Base-by-base conservation (phyloP, 352 stramenopile species). In the Phytophthora podocarpi region DNA sequence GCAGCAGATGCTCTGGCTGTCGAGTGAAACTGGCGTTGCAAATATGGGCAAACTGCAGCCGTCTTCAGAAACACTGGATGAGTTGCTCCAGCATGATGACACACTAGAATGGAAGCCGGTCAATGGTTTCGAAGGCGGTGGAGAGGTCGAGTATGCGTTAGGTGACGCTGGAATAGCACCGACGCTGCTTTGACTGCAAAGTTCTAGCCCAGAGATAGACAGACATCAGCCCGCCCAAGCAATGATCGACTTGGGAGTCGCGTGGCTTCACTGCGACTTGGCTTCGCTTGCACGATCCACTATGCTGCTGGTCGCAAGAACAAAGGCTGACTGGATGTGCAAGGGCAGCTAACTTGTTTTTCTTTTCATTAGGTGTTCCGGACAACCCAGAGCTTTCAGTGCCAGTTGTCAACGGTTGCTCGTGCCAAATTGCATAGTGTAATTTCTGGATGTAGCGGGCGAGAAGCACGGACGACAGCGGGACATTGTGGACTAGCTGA, bases 11-110 rank as follows among this genome's bases (percentile, higher is more conserved):
- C 31, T 68, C 5, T 70, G 48, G 57, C 8, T 58, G n/a, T 32
- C 64, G 13, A 54, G 5, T 26, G 54, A 51, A 18, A 16, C 49
- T 20, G 40, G 13, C 3, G 20, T 58, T 13, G 31, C 54, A 7
- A 41, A 24, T 7, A 10, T 40, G 1, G 48, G 51, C 10, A 62
- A 64, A 16, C 21, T 57, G 3, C 57, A 58, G 45, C 50, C 32
- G 11, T 56, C 68, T 5, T 76, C 58, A 4, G 48, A 61, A 48
- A 42, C 34, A 23, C 75, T 79, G 5, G 74, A 83, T 13, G 64
- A 75, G 24, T 55, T 71, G 28, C 47, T 80, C 5, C 56, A 72
- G 16, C 46, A 45, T 49, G 64, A 73, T 16, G 66, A 69, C 12
- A 12, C 43, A 5, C 27, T 67, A 11, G 74, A 80, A 21, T 78